Evolutionary conservation across 257 asterid species (phyloP).

Genomic region (Solanum dulcamara): DNA sequence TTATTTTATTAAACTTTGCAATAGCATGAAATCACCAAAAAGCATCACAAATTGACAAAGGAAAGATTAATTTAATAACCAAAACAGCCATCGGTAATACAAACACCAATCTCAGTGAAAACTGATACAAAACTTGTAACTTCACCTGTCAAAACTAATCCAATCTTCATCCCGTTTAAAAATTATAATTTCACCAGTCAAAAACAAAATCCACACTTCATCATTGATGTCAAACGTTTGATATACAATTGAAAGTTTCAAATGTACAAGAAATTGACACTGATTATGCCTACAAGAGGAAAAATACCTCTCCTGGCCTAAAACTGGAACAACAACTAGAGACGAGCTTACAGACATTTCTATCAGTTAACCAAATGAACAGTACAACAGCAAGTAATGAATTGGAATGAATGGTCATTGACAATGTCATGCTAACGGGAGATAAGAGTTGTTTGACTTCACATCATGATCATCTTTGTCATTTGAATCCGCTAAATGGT

Average conservation of each 20-base stretch:
- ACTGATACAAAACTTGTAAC: background rate
- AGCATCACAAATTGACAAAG: background rate
- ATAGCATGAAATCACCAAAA: background rate
- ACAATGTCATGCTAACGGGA: background rate
- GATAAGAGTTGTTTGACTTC: background rate
- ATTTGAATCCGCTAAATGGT: constrained; percentile 14
- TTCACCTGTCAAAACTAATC: background rate
- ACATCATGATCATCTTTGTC: constrained; percentile 11
- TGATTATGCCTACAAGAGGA: background rate
- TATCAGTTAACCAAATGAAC: background rate
- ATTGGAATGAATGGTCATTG: background rate
- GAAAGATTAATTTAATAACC: background rate
- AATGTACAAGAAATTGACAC: background rate
- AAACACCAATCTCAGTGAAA: background rate
- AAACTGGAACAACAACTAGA: background rate
- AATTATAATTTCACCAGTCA: background rate
- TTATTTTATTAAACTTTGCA: background rate
- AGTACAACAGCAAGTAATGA: background rate
- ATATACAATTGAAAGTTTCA: background rate
- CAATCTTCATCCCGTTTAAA: background rate
- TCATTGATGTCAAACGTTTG: background rate
- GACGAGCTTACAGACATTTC: background rate
- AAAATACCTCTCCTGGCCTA: background rate
- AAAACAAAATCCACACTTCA: background rate
- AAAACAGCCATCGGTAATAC: too few relatives aligned